Evolutionary conservation across 148 eudicot genomes (phyloP).

Genomic region (Vaccinium macrocarpon): DNA sequence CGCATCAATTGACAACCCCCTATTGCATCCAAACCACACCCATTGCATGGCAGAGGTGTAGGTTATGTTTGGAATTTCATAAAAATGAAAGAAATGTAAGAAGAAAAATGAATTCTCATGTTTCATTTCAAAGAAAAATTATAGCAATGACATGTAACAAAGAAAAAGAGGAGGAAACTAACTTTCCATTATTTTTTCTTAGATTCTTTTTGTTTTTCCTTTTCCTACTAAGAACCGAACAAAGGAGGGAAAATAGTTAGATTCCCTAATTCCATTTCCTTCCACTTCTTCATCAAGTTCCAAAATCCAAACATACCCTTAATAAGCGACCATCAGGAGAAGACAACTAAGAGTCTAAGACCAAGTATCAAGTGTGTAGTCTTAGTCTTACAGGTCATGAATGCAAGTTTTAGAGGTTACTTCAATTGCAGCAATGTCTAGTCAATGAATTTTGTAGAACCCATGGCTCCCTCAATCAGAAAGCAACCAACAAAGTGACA

Average conservation of each 20-base stretch:
- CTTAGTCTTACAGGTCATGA: background rate
- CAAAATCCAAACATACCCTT: background rate
- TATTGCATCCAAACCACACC: background rate
- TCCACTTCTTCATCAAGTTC: background rate
- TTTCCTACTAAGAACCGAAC: background rate
- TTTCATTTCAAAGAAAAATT: background rate
- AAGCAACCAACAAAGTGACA: background rate
- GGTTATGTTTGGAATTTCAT: background rate
- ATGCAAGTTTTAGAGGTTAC: background rate
- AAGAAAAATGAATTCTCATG: background rate
- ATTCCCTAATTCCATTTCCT: background rate
- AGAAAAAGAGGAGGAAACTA: background rate
- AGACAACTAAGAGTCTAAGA: background rate
- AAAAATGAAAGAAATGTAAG: background rate
- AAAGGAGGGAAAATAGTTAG: background rate
- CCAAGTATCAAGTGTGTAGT: background rate
- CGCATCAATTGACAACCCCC: background rate
- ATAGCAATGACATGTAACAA: background rate
- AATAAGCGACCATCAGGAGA: background rate
- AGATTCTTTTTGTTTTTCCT: background rate
- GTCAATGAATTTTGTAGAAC: background rate
- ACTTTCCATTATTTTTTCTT: background rate
- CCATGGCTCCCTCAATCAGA: background rate
- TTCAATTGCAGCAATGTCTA: constrained; percentile 6
- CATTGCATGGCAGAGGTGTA: background rate